Evolutionary conservation across 768 basidiomycete genomes (phyloP).

Genomic region (Phanerochaete sordida): DNA sequence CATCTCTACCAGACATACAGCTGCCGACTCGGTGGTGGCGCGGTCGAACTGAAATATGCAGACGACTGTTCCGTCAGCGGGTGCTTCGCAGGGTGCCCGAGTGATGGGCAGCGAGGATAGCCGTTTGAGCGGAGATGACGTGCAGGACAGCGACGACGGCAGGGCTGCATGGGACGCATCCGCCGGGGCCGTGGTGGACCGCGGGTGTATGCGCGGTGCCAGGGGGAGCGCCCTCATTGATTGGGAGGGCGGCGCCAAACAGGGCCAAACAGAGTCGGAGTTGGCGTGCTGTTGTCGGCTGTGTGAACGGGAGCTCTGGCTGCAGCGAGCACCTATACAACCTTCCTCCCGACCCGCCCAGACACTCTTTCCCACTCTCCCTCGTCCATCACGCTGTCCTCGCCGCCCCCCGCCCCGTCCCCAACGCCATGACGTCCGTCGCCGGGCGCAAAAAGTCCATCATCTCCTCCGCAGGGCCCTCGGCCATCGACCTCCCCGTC

Average conservation of each 20-base stretch:
- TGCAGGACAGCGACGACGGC: too few species aligned
- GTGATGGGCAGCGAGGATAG: too few species aligned
- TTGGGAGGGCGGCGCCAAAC: conserved; percentile 8
- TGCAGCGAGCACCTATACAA: conserved; percentile 7
- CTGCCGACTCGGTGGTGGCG: too few species aligned
- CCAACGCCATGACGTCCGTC: conserved; percentile 42
- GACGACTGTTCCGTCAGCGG: too few species aligned
- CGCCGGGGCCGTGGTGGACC: too few species aligned
- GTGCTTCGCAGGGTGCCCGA: too few species aligned
- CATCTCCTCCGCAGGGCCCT: conserved; percentile 45
- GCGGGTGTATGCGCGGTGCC: background rate
- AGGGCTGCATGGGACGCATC: too few species aligned
- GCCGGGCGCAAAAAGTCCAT: conserved; percentile 49
- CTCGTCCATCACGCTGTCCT: conserved; percentile 7
- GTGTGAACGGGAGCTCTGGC: conserved; percentile 4
- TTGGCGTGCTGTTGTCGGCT: conserved; percentile 7
- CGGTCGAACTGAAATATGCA: too few species aligned
- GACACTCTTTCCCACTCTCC: conserved; percentile 12
- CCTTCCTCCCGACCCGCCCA: conserved; percentile 10
- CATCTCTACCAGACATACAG: too few species aligned
- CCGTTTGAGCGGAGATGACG: too few species aligned
- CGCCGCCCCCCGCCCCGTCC: conserved; percentile 8
- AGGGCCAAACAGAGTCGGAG: conserved; percentile 12
- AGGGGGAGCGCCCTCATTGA: background rate
- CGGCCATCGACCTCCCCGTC: conserved; percentile 74